These are phyloP conservation scores for Myriosclerotinia scirpicola DNA, from an alignment of 2,329 filamentous ascomycete species.

Conservation along the genomic window DNA sequence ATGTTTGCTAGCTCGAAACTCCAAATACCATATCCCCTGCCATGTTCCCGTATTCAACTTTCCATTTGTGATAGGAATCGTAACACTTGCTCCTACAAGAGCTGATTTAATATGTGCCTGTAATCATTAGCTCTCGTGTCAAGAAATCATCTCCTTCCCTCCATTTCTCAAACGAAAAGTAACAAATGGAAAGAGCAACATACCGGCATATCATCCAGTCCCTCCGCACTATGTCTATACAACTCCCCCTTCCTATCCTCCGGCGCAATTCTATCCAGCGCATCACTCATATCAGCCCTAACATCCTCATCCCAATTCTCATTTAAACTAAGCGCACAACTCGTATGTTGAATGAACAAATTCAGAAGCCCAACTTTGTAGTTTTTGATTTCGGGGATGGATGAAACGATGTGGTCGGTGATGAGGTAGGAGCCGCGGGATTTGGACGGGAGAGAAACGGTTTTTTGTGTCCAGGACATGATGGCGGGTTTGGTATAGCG, in stretches of 20 bases:
- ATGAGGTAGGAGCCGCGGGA: constrained; percentile 86
- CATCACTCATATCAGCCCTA: constrained; percentile 85
- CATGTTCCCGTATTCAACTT: constrained; percentile 69
- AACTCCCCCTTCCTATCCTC: constrained; percentile 73
- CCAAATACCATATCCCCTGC: constrained; percentile 93
- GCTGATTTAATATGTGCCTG: constrained; percentile 91
- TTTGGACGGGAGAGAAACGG: constrained; percentile 73
- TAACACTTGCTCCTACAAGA: constrained; percentile 83
- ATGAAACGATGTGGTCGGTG: constrained; percentile 69
- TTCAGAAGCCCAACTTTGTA: constrained; percentile 88
- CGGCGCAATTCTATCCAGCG: constrained; percentile 85
- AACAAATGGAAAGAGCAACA: constrained; percentile 35
- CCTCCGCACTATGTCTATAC: constrained; percentile 87
- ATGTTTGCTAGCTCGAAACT: constrained; percentile 79
- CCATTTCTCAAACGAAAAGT: not conserved
- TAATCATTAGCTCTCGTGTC: not conserved
- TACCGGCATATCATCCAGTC: constrained; percentile 90
- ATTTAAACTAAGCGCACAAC: constrained; percentile 85
- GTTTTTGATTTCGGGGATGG: constrained; percentile 74
- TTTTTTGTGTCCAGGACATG: constrained; percentile 81
- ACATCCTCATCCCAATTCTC: constrained; percentile 90
- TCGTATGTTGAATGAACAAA: constrained; percentile 94
- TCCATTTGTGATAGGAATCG: constrained; percentile 86
- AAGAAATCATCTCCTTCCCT: not conserved
- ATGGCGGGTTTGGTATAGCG: constrained; percentile 32